Conservation (phyloP, 768 basidiomycete species). For the Lactifluus hygrophoroides region DNA sequence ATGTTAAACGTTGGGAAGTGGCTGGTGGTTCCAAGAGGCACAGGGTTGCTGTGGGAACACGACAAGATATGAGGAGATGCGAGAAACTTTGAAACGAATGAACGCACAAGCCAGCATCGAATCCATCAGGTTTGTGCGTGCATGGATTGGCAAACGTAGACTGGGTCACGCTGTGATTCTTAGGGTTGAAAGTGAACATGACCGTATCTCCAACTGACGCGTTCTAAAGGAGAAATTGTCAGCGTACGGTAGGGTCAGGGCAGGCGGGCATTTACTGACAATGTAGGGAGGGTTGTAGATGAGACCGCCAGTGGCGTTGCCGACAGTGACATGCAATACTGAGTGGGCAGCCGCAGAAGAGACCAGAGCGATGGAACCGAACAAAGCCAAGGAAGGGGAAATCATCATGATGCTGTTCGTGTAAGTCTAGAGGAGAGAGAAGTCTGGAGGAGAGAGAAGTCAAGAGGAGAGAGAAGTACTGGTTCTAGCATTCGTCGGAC, state of each 20-base stretch:
- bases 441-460: too few relatives aligned
- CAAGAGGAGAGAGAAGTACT: too few relatives aligned
- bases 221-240: not conserved
- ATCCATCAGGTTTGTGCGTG: slow-evolving; percentile 17
- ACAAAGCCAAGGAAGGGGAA: not conserved
- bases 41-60: slow-evolving; percentile 21
- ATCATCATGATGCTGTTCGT: not conserved
- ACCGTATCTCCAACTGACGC: slow-evolving; percentile 22
- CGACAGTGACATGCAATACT: not conserved
- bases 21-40: slow-evolving; percentile 9
- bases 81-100: not conserved
- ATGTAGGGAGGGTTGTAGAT: not conserved
- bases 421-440: too few relatives aligned
- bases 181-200: slow-evolving; percentile 23
- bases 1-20: slow-evolving; percentile 18
- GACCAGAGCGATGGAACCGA: not conserved
- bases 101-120: slow-evolving; percentile 27
- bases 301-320: not conserved
- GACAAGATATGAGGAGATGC: not conserved
- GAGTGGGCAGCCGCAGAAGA: not conserved
- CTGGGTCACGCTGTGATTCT: slow-evolving; percentile 28
- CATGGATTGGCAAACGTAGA: slow-evolving; percentile 26
- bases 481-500: too few relatives aligned
- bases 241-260: not conserved
- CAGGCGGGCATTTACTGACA: not conserved